Evolutionary conservation across 139 green algal species (phyloP).

Genomic region (Chlorella sp.): DNA sequence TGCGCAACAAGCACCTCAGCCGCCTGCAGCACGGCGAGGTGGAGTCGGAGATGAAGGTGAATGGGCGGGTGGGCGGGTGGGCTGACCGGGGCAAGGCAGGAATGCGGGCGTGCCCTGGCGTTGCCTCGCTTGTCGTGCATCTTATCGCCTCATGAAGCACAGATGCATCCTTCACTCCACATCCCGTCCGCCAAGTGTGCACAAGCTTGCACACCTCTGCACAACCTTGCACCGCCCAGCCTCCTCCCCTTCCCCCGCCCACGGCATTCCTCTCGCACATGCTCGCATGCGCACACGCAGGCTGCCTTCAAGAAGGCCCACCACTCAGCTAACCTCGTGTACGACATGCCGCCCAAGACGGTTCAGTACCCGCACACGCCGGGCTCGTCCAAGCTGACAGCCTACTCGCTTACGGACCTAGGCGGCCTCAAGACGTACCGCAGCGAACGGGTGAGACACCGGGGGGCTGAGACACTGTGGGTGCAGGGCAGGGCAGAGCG

Average conservation of each 20-base stretch:
- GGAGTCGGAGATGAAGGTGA: slow-evolving; percentile 10
- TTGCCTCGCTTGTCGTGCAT: not conserved
- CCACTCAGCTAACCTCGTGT: slow-evolving; percentile 17
- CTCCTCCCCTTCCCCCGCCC: not conserved
- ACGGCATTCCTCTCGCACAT: not conserved
- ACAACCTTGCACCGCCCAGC: too few relatives aligned
- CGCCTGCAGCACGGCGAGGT: not conserved
- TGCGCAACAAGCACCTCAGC: slow-evolving; percentile 16
- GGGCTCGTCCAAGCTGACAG: not conserved
- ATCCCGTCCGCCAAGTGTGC: not conserved
- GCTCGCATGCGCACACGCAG: too few relatives aligned
- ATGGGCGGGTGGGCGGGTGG: not conserved
- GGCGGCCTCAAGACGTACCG: not conserved
- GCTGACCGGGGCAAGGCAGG: not conserved
- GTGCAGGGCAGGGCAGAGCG: not conserved
- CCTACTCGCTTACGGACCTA: not conserved
- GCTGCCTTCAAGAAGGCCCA: slow-evolving; percentile 23
- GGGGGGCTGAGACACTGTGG: not conserved
- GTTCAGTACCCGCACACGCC: slow-evolving; percentile 2
- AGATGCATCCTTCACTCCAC: not conserved
- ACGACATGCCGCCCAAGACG: slow-evolving; percentile 27
- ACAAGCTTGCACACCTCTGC: too few relatives aligned
- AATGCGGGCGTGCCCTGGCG: not conserved
- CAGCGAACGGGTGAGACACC: not conserved
- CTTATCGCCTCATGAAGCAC: not conserved